Evolutionary conservation across 768 basidiomycete genomes (phyloP).

Genomic region (Amanita exitialis): DNA sequence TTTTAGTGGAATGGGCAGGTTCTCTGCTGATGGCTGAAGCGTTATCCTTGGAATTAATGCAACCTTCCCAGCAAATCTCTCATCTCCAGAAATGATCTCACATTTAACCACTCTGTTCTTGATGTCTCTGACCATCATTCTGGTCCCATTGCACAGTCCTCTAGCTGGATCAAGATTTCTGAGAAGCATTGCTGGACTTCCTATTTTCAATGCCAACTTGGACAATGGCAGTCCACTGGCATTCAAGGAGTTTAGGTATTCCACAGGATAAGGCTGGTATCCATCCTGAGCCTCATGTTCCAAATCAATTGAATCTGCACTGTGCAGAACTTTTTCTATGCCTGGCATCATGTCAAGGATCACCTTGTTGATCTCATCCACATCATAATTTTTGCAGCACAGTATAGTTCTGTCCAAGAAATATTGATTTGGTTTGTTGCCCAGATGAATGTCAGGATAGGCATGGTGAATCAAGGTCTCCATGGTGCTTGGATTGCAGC

Average conservation of each 20-base stretch:
- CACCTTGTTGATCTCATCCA: slow-evolving; percentile 18
- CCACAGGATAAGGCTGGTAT: slow-evolving; percentile 20
- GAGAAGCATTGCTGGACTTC: slow-evolving; percentile 31
- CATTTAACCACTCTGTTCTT: slow-evolving; percentile 24
- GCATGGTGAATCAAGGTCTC: slow-evolving; percentile 17
- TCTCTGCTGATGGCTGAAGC: slow-evolving; percentile 17
- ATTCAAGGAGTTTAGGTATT: slow-evolving; percentile 29
- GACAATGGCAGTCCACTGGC: slow-evolving; percentile 28
- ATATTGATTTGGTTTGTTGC: slow-evolving; percentile 13
- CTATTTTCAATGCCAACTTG: slow-evolving; percentile 21
- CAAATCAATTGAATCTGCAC: slow-evolving; percentile 18
- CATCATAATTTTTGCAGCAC: slow-evolving; percentile 21
- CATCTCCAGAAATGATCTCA: no score
- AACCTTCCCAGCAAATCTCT: slow-evolving; percentile 18
- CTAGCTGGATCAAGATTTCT: slow-evolving; percentile 26
- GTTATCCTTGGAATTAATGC: slow-evolving; percentile 29
- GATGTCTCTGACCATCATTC: slow-evolving; percentile 19
- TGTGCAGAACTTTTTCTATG: slow-evolving; percentile 11
- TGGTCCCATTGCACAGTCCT: slow-evolving; percentile 23
- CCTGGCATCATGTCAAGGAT: slow-evolving; percentile 9
- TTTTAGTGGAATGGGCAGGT: slow-evolving; percentile 19
- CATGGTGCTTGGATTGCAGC: slow-evolving; percentile 14
- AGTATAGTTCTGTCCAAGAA: slow-evolving; percentile 25
- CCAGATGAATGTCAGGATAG: slow-evolving; percentile 11
- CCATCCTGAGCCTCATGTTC: slow-evolving; percentile 12